phyloP scores from a whole-genome alignment of 2,329 filamentous ascomycete species.

The Fusarium papillatum region DNA sequence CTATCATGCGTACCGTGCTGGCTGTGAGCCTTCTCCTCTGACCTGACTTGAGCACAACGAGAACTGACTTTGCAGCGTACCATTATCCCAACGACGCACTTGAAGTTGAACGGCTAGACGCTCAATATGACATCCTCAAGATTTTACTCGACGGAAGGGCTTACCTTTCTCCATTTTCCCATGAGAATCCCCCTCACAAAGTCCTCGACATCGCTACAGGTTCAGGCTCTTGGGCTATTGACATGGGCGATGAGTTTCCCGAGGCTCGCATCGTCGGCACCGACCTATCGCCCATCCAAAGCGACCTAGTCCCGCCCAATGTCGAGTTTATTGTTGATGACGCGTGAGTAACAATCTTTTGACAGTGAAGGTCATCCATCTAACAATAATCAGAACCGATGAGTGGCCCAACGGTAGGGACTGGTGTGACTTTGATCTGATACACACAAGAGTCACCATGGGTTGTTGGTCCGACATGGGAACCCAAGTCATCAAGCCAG shows the following conservation, averaged over 20 bases:
- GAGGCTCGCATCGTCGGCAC: constrained; percentile 4
- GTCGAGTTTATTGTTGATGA: constrained; percentile 5
- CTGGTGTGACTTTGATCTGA: neutral
- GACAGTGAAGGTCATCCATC: no score
- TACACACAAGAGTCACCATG: neutral
- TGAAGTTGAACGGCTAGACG: constrained; percentile 1
- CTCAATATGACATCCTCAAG: constrained; percentile 2
- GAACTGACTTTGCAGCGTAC: neutral
- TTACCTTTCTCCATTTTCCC: neutral
- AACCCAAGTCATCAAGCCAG: neutral
- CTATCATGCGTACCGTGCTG: neutral
- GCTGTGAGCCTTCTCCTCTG: neutral
- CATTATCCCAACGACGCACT: neutral
- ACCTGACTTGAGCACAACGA: neutral
- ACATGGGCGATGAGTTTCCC: constrained; percentile 1
- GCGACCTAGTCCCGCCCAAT: neutral
- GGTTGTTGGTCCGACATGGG: constrained; percentile 4
- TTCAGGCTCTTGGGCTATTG: constrained; percentile 2
- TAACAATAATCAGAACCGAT: neutral
- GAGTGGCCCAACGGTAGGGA: neutral
- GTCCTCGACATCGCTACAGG: constrained; percentile 8
- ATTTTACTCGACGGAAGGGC: neutral
- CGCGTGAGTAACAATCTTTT: neutral
- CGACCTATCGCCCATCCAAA: constrained; percentile 5
- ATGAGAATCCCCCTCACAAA: neutral